A percentile compares a stretch with the other conserved stretches of the same genome.
phyloP scores from a whole-genome alignment of 306 rosid species.

The Bauhinia variegata region DNA sequence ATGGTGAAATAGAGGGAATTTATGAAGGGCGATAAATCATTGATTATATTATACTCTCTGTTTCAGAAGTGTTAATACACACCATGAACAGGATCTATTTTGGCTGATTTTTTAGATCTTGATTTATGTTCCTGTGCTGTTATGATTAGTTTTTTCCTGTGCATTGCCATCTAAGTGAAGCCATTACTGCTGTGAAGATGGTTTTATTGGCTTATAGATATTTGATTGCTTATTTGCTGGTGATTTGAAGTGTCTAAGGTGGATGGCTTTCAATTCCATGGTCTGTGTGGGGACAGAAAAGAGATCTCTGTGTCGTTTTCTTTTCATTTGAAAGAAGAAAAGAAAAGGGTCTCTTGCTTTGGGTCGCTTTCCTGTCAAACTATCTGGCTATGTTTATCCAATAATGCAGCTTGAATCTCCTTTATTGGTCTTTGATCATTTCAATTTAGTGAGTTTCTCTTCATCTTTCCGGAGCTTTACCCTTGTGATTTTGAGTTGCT shows the following conservation, averaged over 20 bases:
- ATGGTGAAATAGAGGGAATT: not conserved
- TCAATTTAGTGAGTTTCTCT: not conserved
- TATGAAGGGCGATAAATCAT: not conserved
- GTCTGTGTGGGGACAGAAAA: not conserved
- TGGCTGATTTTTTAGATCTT: not conserved
- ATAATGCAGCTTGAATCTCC: too few relatives aligned
- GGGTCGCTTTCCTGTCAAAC: too few relatives aligned
- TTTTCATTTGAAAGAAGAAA: too few relatives aligned
- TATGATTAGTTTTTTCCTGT: not conserved
- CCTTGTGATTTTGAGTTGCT: too few relatives aligned
- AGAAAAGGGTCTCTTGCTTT: not conserved
- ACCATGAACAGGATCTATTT: conserved; percentile 4
- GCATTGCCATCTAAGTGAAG: not conserved
- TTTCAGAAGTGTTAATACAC: conserved; percentile 35
- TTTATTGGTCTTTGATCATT: too few relatives aligned
- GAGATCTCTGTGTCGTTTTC: not conserved
- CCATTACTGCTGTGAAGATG: not conserved
- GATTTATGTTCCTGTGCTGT: not conserved
- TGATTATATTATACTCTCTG: conserved; percentile 5
- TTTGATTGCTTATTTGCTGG: not conserved
- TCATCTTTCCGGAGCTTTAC: not conserved
- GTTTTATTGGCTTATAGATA: not conserved
- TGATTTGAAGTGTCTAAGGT: not conserved
- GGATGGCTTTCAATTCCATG: not conserved
- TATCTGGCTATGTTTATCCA: too few relatives aligned